A percentile compares a stretch with the other conserved stretches of the same genome.
Evolutionary conservation across 1,284 basidiomycete species (phyloP).

Genomic region (Fomes fomentarius): DNA sequence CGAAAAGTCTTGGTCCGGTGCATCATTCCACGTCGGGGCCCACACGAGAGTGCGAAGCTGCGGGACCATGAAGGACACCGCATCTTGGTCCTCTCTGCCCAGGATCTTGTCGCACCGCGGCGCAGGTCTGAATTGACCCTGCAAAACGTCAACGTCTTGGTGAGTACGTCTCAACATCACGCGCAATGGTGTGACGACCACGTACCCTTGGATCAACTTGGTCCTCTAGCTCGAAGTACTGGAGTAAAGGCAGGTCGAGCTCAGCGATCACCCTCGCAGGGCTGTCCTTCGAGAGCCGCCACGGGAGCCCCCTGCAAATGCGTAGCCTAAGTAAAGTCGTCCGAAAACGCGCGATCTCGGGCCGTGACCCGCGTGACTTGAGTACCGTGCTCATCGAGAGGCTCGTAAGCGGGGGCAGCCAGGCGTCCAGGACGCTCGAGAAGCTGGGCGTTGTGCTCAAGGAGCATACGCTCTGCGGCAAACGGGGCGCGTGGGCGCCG

Average conservation of each 20-base stretch:
- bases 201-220: background rate
- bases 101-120: too few relatives aligned
- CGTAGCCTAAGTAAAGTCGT: background rate
- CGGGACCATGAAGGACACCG: too few relatives aligned
- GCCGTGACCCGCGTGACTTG: background rate
- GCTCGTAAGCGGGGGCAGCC: background rate
- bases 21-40: too few relatives aligned
- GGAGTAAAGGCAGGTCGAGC: background rate
- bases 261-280: background rate
- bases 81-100: too few relatives aligned
- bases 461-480: background rate
- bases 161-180: too few relatives aligned
- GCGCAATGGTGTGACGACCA: too few relatives aligned
- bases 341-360: too few relatives aligned
- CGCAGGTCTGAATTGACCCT: too few relatives aligned
- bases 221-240: constrained; percentile 3
- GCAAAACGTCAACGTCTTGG: too few relatives aligned
- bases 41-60: too few relatives aligned
- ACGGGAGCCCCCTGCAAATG: background rate
- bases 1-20: too few relatives aligned
- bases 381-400: background rate
- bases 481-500: background rate
- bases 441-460: background rate
- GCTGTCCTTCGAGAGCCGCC: background rate
- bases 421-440: background rate